These are phyloP conservation scores for Xerocomus brunneocitrinus DNA, from an alignment of 768 basidiomycete species.

Conservation along the genomic window DNA sequence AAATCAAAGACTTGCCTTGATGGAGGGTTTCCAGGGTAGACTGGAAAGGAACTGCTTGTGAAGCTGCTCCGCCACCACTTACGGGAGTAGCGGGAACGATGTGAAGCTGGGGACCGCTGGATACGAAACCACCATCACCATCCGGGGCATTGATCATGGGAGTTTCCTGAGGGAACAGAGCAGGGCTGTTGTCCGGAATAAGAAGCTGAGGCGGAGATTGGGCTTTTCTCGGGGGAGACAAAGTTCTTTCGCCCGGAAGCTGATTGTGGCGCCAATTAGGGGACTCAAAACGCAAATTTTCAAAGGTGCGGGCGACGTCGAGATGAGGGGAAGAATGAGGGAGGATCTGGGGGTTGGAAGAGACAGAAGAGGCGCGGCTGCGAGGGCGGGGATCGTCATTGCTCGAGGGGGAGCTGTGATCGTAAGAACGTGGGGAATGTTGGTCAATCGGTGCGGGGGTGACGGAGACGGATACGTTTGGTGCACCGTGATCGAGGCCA, in stretches of 20 bases:
- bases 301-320: slow-evolving; percentile 53
- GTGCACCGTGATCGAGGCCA: slow-evolving; percentile 24
- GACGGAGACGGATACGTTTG: slow-evolving; percentile 37
- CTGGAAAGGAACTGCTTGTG: slow-evolving; percentile 49
- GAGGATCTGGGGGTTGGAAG: slow-evolving; percentile 46
- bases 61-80: slow-evolving; percentile 50
- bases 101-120: slow-evolving; percentile 60
- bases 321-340: slow-evolving; percentile 52
- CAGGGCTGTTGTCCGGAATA: slow-evolving; percentile 53
- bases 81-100: slow-evolving; percentile 84
- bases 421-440: slow-evolving; percentile 44
- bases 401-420: slow-evolving; percentile 63
- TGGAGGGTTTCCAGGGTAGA: slow-evolving; percentile 45
- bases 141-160: slow-evolving; percentile 62
- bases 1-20: slow-evolving; percentile 46
- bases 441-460: slow-evolving; percentile 34
- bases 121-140: slow-evolving; percentile 44
- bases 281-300: slow-evolving; percentile 60
- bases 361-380: slow-evolving; percentile 64
- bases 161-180: slow-evolving; percentile 36
- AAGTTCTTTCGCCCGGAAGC: slow-evolving; percentile 39
- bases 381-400: slow-evolving; percentile 49
- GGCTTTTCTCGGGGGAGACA: slow-evolving; percentile 46
- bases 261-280: slow-evolving; percentile 52
- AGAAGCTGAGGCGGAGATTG: slow-evolving; percentile 59